These are phyloP conservation scores for Solanum commersonii DNA, from an alignment of 257 asterid species.

Conservation along the genomic window DNA sequence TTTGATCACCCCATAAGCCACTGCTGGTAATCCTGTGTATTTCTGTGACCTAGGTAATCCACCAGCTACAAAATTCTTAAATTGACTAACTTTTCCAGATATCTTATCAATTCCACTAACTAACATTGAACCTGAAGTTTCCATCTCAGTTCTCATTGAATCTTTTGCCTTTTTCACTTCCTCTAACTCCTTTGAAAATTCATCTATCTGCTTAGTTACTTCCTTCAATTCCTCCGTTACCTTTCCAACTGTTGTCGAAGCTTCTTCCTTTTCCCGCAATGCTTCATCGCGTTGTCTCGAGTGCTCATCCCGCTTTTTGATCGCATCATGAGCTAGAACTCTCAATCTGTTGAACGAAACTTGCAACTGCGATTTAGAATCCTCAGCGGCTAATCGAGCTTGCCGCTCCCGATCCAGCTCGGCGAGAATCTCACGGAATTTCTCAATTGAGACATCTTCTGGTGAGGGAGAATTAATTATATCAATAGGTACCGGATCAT, in stretches of 20 bases:
- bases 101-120: constrained; percentile 89
- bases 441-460: constrained; percentile 49
- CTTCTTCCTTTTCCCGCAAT: constrained; percentile 61
- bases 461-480: constrained; percentile 16
- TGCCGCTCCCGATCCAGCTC: constrained; percentile 90
- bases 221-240: constrained; percentile 30
- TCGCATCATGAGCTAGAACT: constrained; percentile 76
- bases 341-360: constrained; percentile 64
- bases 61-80: constrained; percentile 60
- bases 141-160: constrained; percentile 53
- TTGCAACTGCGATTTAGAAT: constrained; percentile 58
- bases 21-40: constrained; percentile 86
- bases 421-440: constrained; percentile 44
- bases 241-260: constrained; percentile 30
- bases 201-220: constrained; percentile 45
- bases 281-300: constrained; percentile 79
- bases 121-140: constrained; percentile 82
- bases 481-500: constrained; percentile 53
- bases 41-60: constrained; percentile 82
- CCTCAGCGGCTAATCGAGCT: constrained; percentile 72
- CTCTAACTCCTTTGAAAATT: constrained; percentile 43
- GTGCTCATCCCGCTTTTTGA: constrained; percentile 79
- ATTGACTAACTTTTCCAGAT: constrained; percentile 64
- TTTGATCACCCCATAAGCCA: constrained; percentile 89
- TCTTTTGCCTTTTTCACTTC: constrained; percentile 52